Evolutionary conservation across 1,139 yeast species (phyloP).

Genomic region (Blastobotrys illinoisensis): DNA sequence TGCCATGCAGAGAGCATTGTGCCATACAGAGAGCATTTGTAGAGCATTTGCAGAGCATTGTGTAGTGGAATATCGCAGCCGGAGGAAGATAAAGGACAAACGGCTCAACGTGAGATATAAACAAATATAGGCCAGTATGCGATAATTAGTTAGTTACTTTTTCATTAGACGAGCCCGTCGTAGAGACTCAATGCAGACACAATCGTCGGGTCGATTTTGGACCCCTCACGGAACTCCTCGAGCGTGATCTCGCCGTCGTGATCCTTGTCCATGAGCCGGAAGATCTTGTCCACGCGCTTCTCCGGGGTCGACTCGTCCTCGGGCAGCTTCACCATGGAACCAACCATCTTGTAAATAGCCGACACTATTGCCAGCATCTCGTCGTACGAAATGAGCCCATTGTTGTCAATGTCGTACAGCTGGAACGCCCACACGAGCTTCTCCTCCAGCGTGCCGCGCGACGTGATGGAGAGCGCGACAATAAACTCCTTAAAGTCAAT

Average conservation of each 20-base stretch:
- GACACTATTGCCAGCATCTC: conserved; percentile 77
- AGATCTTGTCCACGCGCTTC: conserved; percentile 74
- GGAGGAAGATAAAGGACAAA: too few species aligned
- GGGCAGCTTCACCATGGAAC: conserved; percentile 84
- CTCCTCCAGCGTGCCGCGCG: conserved; percentile 84
- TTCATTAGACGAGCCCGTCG: conserved; percentile 34
- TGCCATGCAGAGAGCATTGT: too few species aligned
- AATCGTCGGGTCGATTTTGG: conserved; percentile 78
- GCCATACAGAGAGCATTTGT: too few species aligned
- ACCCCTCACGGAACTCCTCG: conserved; percentile 79
- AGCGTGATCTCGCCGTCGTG: conserved; percentile 61
- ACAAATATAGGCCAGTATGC: too few species aligned
- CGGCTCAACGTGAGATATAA: too few species aligned
- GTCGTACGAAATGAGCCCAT: conserved; percentile 66
- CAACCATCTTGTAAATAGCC: conserved; percentile 93
- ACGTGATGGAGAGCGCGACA: conserved; percentile 78
- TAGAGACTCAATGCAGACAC: conserved; percentile 73
- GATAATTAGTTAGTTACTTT: too few species aligned
- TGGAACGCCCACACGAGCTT: conserved; percentile 78
- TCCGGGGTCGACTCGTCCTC: conserved; percentile 95
- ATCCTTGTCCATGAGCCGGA: conserved; percentile 65
- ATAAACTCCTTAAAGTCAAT: conserved; percentile 93
- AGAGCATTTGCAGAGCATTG: too few species aligned
- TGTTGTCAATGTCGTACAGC: conserved; percentile 74
- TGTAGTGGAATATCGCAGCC: too few species aligned